Percentiles rank a stretch among this genome's conserved stretches.
Evolutionary conservation across 495 filamentous ascomycete species (phyloP).

Genomic region (Penicillium arizonense): DNA sequence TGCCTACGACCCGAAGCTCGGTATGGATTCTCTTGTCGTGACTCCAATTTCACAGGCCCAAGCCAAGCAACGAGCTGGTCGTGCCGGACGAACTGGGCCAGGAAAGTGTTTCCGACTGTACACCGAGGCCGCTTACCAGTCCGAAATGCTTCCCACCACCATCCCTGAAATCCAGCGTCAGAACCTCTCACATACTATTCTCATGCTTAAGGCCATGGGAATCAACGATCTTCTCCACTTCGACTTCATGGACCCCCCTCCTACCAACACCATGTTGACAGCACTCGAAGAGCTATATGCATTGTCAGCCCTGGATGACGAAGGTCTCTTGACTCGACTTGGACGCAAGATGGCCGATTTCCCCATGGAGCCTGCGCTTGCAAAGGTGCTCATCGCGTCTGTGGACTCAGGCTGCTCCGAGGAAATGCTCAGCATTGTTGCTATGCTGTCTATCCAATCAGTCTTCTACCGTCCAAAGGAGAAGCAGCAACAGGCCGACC

Average conservation of each 20-base stretch:
- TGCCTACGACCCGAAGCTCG: conserved; percentile 92
- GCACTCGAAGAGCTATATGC: conserved; percentile 95
- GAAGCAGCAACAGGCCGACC: conserved; percentile 92
- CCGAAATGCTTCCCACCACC: conserved; percentile 93
- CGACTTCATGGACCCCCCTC: conserved; percentile 98
- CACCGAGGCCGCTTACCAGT: conserved; percentile 93
- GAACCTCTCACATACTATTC: conserved; percentile 90
- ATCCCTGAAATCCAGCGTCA: conserved; percentile 97
- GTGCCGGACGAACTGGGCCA: conserved; percentile 90
- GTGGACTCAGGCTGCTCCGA: conserved; percentile 88
- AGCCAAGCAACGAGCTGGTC: conserved; percentile 90
- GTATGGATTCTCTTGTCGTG: conserved; percentile 95
- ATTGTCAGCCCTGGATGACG: conserved; percentile 88
- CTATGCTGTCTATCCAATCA: conserved; percentile 83
- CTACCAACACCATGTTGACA: conserved; percentile 95
- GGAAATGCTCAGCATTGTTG: conserved; percentile 90
- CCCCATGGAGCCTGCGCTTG: conserved; percentile 85
- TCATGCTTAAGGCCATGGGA: conserved; percentile 99
- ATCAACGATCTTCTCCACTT: conserved; percentile 98
- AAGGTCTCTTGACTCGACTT: conserved; percentile 88
- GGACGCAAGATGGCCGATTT: conserved; percentile 98
- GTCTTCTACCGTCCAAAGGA: conserved; percentile 96
- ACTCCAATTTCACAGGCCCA: conserved; percentile 96
- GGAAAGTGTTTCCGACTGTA: conserved; percentile 97
- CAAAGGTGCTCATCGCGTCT: conserved; percentile 85